phyloP scores from a whole-genome alignment of 2,329 filamentous ascomycete species.

The Pseudocercospora musae region DNA sequence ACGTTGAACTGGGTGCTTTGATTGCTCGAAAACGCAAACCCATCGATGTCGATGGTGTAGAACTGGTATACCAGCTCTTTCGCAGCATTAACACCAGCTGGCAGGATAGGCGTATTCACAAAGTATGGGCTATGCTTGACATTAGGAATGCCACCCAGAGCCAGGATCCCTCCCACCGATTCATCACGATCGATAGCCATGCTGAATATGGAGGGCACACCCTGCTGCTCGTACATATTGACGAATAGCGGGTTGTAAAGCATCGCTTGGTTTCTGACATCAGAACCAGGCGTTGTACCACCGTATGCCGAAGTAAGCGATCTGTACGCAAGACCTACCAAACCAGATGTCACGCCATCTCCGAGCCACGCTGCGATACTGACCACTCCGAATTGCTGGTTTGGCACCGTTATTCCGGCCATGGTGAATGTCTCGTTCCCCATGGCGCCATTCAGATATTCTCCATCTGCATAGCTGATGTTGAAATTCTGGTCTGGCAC shows the following conservation, averaged over 20 bases:
- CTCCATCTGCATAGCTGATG: slow-evolving; percentile 45
- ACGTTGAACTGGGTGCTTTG: slow-evolving; percentile 27
- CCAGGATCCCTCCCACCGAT: slow-evolving; percentile 43
- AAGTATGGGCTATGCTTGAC: slow-evolving; percentile 38
- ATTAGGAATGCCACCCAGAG: slow-evolving; percentile 50
- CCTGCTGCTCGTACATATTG: slow-evolving; percentile 46
- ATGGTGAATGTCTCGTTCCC: slow-evolving; percentile 44
- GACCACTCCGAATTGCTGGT: slow-evolving; percentile 49
- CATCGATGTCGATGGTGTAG: slow-evolving; percentile 39
- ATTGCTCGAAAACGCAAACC: slow-evolving; percentile 29
- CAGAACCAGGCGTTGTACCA: slow-evolving; percentile 28
- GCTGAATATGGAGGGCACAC: slow-evolving; percentile 48
- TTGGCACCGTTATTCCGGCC: slow-evolving; percentile 44
- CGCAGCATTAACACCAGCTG: slow-evolving; percentile 26
- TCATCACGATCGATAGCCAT: slow-evolving; percentile 43
- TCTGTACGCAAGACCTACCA: slow-evolving; percentile 53
- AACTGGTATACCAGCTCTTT: slow-evolving; percentile 36
- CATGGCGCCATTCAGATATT: slow-evolving; percentile 40
- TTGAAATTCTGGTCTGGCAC: slow-evolving; percentile 44
- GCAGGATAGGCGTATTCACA: slow-evolving; percentile 36
- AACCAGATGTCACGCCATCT: slow-evolving; percentile 42
- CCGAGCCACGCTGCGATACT: slow-evolving; percentile 34
- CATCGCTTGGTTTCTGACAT: slow-evolving; percentile 24
- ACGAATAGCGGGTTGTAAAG: slow-evolving; percentile 52
- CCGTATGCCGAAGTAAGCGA: slow-evolving; percentile 44